Conservation (phyloP, 1,284 basidiomycete genomes). For the Pholiota adiposa region DNA sequence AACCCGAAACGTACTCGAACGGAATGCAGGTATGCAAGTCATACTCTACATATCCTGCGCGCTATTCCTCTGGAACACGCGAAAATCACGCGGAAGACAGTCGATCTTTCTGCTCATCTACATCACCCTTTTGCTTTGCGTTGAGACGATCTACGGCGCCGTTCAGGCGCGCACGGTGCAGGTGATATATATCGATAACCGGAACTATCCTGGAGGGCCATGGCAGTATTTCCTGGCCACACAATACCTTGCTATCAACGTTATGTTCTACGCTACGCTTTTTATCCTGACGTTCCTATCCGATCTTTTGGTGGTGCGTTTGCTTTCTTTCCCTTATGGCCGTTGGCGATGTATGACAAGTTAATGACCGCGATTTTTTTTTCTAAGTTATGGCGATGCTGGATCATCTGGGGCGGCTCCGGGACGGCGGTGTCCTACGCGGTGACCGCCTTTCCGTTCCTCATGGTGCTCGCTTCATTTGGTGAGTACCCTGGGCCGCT, state of each 20-base stretch:
- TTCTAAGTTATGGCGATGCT: conserved; percentile 52
- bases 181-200: conserved; percentile 47
- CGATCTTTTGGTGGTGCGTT: conserved; percentile 43
- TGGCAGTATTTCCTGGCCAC: conserved; percentile 46
- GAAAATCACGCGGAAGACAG: conserved; percentile 30
- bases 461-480: conserved; percentile 42
- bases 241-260: conserved; percentile 42
- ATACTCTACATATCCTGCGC: conserved; percentile 42
- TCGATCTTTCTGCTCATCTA: conserved; percentile 41
- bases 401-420: conserved; percentile 47
- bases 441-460: conserved; percentile 36
- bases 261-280: conserved; percentile 44
- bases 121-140: conserved; percentile 40
- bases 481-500: conserved; percentile 25
- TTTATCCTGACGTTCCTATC: conserved; percentile 45
- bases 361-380: too few relatives aligned
- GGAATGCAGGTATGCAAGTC: conserved; percentile 39
- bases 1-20: too few relatives aligned
- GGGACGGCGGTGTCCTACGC: conserved; percentile 35
- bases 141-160: conserved; percentile 43
- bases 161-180: conserved; percentile 44
- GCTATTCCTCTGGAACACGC: conserved; percentile 42
- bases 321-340: neutral
- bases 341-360: too few relatives aligned
- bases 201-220: conserved; percentile 45